Evolutionary conservation across 176 grass and related monocot species (phyloP).

Genomic region (Triticum dicoccoides): DNA sequence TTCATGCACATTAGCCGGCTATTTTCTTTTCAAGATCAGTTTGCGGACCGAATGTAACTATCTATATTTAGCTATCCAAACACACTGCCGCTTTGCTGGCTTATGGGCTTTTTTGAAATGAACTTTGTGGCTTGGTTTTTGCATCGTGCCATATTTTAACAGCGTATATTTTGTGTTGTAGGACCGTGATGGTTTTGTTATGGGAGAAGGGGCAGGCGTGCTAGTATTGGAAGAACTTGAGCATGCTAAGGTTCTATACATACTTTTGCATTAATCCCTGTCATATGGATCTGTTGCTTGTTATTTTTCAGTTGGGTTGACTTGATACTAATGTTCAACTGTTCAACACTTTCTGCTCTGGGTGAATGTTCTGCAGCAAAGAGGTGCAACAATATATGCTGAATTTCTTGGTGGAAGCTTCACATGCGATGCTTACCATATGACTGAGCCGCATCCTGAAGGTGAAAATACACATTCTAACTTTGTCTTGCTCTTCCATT

Average conservation of each 20-base stretch:
- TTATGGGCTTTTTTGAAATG: not conserved
- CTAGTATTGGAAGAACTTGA: conserved; percentile 98
- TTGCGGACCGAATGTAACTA: not conserved
- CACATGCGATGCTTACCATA: conserved; percentile 97
- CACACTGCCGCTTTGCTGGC: not conserved
- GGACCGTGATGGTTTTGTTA: conserved; percentile 98
- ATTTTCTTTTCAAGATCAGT: not conserved
- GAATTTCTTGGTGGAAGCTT: conserved; percentile 99
- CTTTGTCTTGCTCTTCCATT: not conserved
- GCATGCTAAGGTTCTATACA: conserved; percentile 73
- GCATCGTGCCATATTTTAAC: not conserved
- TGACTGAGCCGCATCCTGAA: conserved; percentile 98
- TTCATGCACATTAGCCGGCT: not conserved
- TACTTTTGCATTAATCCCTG: conserved; percentile 9
- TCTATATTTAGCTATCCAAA: not conserved
- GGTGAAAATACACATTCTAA: conserved; percentile 49
- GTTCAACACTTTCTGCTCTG: conserved; percentile 10
- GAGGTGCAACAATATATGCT: conserved; percentile 92
- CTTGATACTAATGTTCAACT: not conserved
- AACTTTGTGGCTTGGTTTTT: conserved; percentile 18
- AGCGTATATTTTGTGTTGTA: conserved; percentile 29
- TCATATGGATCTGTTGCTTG: conserved; percentile 3
- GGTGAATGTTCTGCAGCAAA: conserved; percentile 54
- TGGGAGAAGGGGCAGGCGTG: conserved; percentile 97
- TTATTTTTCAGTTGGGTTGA: not conserved